Conservation (phyloP, 768 basidiomycete species). For the Thelephora aurantiotincta region DNA sequence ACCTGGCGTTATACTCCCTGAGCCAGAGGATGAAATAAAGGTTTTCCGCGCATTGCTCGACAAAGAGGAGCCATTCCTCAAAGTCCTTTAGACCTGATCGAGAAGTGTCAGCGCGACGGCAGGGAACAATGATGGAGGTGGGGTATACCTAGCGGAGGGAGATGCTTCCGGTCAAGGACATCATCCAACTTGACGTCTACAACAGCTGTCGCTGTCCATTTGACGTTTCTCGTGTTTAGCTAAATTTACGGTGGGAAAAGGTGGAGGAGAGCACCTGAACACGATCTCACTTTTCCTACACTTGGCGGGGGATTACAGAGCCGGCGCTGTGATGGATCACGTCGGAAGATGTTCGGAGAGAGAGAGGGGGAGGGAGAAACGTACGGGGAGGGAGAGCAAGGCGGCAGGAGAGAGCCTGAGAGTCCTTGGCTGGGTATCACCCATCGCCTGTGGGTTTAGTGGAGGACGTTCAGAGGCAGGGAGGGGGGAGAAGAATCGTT, state of each 20-base stretch:
- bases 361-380: constrained; percentile 9
- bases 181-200: constrained; percentile 60
- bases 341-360: constrained; percentile 1
- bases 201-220: constrained; percentile 40
- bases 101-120: neutral
- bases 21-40: constrained; percentile 80
- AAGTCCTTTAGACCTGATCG: constrained; percentile 25
- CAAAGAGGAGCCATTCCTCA: constrained; percentile 70
- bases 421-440: constrained; percentile 16
- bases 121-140: constrained; percentile 1
- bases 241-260: neutral
- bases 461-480: too few species aligned
- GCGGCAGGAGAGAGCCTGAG: constrained; percentile 19
- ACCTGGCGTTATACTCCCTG: constrained; percentile 48
- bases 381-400: constrained; percentile 25
- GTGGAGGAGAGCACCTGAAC: constrained; percentile 26
- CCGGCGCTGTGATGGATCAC: constrained; percentile 19
- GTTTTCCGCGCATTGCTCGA: constrained; percentile 64
- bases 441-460: too few species aligned
- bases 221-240: too few species aligned
- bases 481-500: too few species aligned
- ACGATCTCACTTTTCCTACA: constrained; percentile 55
- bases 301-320: constrained; percentile 59
- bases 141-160: constrained; percentile 57
- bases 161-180: constrained; percentile 59